Evolutionary conservation across 306 rosid species (phyloP).

Genomic region (Cicer bijugum): DNA sequence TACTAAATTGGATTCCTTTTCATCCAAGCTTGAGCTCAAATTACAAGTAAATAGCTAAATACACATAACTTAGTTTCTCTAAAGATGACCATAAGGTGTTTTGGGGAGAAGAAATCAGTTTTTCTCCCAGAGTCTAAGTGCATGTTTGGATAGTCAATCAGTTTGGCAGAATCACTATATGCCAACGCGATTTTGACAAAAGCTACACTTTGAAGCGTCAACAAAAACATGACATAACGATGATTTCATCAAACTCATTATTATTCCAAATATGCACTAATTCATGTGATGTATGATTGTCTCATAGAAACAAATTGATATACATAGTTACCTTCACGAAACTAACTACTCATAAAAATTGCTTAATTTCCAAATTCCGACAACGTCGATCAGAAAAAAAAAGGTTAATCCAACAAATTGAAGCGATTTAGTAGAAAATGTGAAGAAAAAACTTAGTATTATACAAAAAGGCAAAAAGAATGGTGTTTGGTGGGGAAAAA

Average conservation of each 20-base stretch:
- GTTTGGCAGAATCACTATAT: no score
- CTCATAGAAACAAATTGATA: constrained; percentile 8
- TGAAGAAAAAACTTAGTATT: background rate
- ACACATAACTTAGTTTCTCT: background rate
- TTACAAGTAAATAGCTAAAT: constrained; percentile 25
- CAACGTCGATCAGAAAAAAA: background rate
- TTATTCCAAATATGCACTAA: no score
- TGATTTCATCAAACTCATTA: no score
- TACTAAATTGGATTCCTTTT: background rate
- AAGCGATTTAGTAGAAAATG: background rate
- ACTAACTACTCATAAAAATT: background rate
- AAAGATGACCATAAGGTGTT: background rate
- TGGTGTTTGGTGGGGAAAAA: background rate
- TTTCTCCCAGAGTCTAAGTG: constrained; percentile 5
- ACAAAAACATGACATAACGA: no score
- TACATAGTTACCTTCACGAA: constrained; percentile 29
- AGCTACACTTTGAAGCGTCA: no score
- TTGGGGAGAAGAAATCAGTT: constrained; percentile 17
- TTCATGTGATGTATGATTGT: constrained; percentile 6
- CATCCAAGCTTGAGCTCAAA: constrained; percentile 6
- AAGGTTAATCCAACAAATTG: constrained; percentile 14
- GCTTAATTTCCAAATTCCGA: background rate
- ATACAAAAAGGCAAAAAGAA: background rate
- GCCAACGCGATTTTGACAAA: no score
- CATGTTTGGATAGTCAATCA: no score